Base-by-base conservation (phyloP, 2,329 filamentous ascomycete species). In the Fusarium burgessii region DNA sequence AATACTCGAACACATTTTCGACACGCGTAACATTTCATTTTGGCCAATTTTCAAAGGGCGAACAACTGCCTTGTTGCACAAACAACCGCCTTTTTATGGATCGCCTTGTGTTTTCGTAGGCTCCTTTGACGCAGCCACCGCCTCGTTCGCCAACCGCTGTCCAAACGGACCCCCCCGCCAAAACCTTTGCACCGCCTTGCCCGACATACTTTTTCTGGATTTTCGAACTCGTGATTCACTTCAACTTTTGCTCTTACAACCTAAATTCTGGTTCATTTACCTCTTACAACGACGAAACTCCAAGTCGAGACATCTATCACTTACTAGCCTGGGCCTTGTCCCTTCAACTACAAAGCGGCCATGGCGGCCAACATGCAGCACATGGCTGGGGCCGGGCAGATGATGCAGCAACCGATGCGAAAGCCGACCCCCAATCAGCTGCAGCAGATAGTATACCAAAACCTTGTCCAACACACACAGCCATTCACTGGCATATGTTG, bases 281-380 rank as follows among this genome's bases (percentile, higher is more conserved):
- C 18, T 57, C 25, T 42, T 36, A 58, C 29, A 52, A 45, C 50
- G 42, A 58, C 35, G 36, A 51, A 66, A 43, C 36, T 46, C 62
- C 40, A 38, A 51, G 46, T 47, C 25, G 47, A 73, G 43, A 58
- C 52, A 27, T 32, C 51, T 58, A 45, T 47, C 59, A 17, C 50
- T 62, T 35, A 17, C 43, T 57, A 70, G 56, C 63, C 56, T 72
- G 74, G 75, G 64, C 68, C 62, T 68, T 64, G 73, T 62, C 45
- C 66, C 58, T 32, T 66, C 57, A 63, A 62, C 45, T 61, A 55
- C 46, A 62, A 62, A 68, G 84, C 84, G 83, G 85, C 85, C 80
- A 89, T 90, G 87, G 87, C 87, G 82, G 87, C 85, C 77, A 89
- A 88, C 74, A 85, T 89, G 81, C 84, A 85, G 78, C 87, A 87